Evolutionary conservation across 805 yeast species (phyloP), one percentile per base, ranked within the genome.

Genomic region (Metschnikowia anglica): DNA sequence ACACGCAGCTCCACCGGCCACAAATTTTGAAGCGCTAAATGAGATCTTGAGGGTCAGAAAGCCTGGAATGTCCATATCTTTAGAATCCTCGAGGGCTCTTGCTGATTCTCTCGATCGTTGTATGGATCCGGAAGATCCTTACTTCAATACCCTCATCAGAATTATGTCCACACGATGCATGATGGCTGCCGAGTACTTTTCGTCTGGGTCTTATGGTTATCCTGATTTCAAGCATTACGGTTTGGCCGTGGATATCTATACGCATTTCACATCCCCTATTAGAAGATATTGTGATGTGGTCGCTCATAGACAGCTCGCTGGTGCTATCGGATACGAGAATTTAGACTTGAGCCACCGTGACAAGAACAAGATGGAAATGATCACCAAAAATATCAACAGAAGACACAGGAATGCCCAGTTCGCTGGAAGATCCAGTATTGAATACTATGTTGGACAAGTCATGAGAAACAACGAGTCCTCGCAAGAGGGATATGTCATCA

Each of bases 111-210:
- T 93, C 39, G 99, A 93, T 61, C 75, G 87, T 44, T 88, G 97
- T 65, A 79, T 70, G 25, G 98, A 91, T 63, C 78, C 82, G 18
- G 59, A 77, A 0, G 98, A 93, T 63, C 84, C 90, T 5, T 93
- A 88, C 60, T 88, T 93, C 76, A 93, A 93, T 65, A 93, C 97
- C 0, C 73, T 93, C 55, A 74, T 91, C 5, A 82, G 99, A 64
- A 93, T 93, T 52, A 85, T 93, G 96, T 93, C 97, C 6, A 93
- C 99, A 0, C 78, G 99, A 57, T 91, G 98, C 67, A 93, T 93
- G 99, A 88, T 89, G 85, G 96, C 99, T 2, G 99, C 99, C 2
- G 97, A 91, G 61, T 93, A 93, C 61, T 93, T 93, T 69, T 82
- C 95, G 9, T 80, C 96, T 0, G 98, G 99, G 7, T 81, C 85